phyloP scores from a whole-genome alignment of 164 flowering plant species.

The Litsea cubeba region DNA sequence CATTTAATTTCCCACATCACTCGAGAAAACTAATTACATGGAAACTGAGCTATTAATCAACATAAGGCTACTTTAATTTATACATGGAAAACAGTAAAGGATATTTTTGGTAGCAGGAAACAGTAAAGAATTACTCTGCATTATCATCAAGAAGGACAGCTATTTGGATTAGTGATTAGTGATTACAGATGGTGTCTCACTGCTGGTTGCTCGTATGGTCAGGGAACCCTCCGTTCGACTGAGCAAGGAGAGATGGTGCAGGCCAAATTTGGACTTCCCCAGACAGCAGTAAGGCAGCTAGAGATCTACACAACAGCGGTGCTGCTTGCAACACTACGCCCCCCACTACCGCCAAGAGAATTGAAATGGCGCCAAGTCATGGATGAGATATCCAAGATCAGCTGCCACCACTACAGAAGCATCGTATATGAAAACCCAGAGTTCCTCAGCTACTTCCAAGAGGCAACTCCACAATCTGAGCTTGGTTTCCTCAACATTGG shows the following conservation, averaged over 20 bases:
- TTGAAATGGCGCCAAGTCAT: conserved; percentile 83
- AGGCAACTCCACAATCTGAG: conserved; percentile 95
- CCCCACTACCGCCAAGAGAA: conserved; percentile 86
- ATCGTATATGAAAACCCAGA: conserved; percentile 88
- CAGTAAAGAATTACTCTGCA: neutral
- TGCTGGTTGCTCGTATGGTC: conserved; percentile 16
- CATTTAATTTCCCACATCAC: no score
- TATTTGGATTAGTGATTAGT: neutral
- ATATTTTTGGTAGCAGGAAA: no score
- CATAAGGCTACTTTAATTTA: no score
- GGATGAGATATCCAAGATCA: conserved; percentile 86
- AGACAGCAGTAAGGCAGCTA: conserved; percentile 75
- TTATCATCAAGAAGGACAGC: neutral
- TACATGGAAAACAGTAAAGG: no score
- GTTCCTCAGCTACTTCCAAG: conserved; percentile 80
- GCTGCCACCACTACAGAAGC: conserved; percentile 66
- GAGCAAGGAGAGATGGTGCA: conserved; percentile 99
- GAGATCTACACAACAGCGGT: conserved; percentile 98
- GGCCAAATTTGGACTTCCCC: conserved; percentile 87
- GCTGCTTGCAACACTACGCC: conserved; percentile 79
- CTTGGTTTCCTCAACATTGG: conserved; percentile 93
- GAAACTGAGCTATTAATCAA: no score
- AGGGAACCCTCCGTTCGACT: conserved; percentile 93
- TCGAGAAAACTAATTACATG: no score
- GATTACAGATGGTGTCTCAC: neutral